Base-by-base conservation (phyloP, 2,329 filamentous ascomycete genomes). In the Cyphellophora europaea region DNA sequence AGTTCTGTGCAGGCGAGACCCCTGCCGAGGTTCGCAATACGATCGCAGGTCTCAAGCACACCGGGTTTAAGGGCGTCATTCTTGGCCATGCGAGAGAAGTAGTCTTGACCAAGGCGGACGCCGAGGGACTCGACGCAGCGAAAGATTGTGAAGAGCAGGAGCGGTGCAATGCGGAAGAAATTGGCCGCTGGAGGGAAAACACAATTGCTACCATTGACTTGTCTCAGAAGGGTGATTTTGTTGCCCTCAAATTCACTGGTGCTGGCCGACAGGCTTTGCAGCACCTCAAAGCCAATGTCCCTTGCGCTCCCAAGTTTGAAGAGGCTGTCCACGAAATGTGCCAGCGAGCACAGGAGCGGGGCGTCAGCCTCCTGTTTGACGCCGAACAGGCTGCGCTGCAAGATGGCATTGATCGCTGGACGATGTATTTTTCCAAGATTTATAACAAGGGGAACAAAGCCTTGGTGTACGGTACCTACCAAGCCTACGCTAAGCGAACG, bases 1-100 rank as follows among this genome's bases (percentile, higher is more conserved):
- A 95, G 51, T 95, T 93, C 59, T 95, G 88, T 57, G 85, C 84
- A 0, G 88, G 88, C 17, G 82, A 87, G 59, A 81, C 74, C 32
- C 66, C 71, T 0, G 50, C 56, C 2, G 83, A 94, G 57, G 80
- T 93, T 2, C 64, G 67, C 27, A 59, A 55, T 18, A 87, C 81
- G 0, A 73, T 86, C 18, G 53, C 67, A 2, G 64, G 69, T 2
- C 66, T 93, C 6, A 83, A 85, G 56, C 57, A 66, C 19, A 76
- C 89, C 29, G 88, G 88, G 2, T 93, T 85, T 53, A 74, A 73
- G 15, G 88, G 87, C 10, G 82, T 93, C 5, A 86, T 94, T 36
- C 67, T 94, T 30, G 79, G 83, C 33, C 93, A 93, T 51, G 86
- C 85, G 2, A 74, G 72, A 44, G 88, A 94, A 58, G 81, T 91